Evolutionary conservation across 352 stramenopile species (phyloP), one percentile per base, ranked within the genome.

Genomic region (Pythium folliculosum): DNA sequence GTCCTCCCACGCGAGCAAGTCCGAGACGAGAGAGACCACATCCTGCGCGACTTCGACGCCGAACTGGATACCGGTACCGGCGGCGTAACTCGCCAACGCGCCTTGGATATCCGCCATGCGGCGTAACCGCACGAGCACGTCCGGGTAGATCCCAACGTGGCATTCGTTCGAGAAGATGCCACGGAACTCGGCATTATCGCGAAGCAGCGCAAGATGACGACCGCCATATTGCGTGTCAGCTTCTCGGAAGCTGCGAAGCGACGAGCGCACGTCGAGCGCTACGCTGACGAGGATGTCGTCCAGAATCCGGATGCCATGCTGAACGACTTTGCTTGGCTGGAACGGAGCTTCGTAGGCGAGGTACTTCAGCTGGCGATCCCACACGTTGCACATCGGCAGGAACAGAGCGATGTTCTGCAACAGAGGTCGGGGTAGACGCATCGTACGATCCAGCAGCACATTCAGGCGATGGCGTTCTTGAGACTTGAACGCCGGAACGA

Each of bases 21-120:
- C 82, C 9, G 81, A 80, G 30, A 96, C 76, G 22, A 93, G 57
- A 8, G 77, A 58, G 22, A 94, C 83, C 6, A 96, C 83, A 57
- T 96, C 86, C 55, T 92, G 85, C 12, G 88, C 85, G 3, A 96
- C 84, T 65, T 91, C 77, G 19, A 80, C 75, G 44, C 84, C 84
- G 54, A 96, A 96, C 72, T 91, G 78, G 62, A 96, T 91, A 22
- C 80, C 84, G 17, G 72, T 73, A 0, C 76, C 81, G 19, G 76
- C 72, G 9, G 82, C 68, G 56, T 96, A 96, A 32, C 77, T 74
- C 16, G 67, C 75, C 50, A 96, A 62, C 9, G 83, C 88, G 43
- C 88, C 88, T 69, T 94, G 88, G 30, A 96, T 77, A 54, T 96
- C 86, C 0, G 86, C 88, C 81, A 94, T 91, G 12, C 82, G 77